These are phyloP conservation scores for Cladosporium sp. DNA, from an alignment of 2,329 filamentous ascomycete genomes.

Conservation along the genomic window DNA sequence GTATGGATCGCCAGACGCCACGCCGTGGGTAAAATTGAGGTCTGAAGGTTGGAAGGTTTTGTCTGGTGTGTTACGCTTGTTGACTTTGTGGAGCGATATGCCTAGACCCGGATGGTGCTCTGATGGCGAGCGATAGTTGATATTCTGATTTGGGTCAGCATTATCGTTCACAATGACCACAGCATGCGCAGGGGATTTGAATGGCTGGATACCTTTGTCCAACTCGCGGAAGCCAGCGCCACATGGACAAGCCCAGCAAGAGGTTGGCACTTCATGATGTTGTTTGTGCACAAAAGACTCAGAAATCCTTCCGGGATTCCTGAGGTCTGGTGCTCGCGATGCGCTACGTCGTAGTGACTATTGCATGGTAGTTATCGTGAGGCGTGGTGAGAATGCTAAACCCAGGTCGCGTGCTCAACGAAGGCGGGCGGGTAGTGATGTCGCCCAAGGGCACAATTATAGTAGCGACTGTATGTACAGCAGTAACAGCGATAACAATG, in stretches of 20 bases:
- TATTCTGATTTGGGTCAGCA: not conserved
- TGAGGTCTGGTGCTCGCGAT: not conserved
- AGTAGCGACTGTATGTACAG: too few species aligned
- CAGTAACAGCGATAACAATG: too few species aligned
- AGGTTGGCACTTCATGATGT: not conserved
- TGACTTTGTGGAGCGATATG: conserved; percentile 60
- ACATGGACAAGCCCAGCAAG: not conserved
- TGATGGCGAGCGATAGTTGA: conserved; percentile 59
- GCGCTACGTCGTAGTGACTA: too few species aligned
- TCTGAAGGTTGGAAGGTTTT: conserved; percentile 42
- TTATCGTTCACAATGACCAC: not conserved
- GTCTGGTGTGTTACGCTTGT: conserved; percentile 50
- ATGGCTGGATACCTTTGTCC: conserved; percentile 4
- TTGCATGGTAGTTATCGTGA: too few species aligned
- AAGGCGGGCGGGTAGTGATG: too few species aligned
- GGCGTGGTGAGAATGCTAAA: too few species aligned
- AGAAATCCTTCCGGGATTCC: not conserved
- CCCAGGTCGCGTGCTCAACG: too few species aligned
- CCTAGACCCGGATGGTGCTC: conserved; percentile 60
- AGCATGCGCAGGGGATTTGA: not conserved
- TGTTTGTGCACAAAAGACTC: not conserved
- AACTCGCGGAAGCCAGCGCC: conserved; percentile 3
- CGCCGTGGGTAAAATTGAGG: conserved; percentile 60
- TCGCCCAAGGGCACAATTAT: too few species aligned
- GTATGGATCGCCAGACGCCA: conserved; percentile 42